phyloP scores from a whole-genome alignment of 345 rosid species.

The Anastatica hierochuntica region DNA sequence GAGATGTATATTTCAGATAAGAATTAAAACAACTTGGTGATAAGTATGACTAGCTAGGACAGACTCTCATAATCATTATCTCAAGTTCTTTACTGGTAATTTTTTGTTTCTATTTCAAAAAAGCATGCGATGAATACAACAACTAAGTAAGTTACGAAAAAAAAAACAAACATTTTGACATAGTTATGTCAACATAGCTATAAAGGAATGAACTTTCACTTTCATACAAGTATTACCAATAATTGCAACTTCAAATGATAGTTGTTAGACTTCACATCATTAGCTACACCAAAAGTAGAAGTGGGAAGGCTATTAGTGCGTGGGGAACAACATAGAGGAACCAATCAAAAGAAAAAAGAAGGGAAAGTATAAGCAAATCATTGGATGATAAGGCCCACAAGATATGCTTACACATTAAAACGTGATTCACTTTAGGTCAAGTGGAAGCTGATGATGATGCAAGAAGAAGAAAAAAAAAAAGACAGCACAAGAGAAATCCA shows the following conservation, averaged over 20 bases:
- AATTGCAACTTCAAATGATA: conserved; percentile 19
- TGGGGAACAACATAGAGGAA: conserved; percentile 15
- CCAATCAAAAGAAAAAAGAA: too few relatives aligned
- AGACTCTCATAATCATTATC: conserved; percentile 20
- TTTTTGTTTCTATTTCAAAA: conserved; percentile 8
- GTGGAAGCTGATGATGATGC: too few relatives aligned
- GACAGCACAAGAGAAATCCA: conserved; percentile 31
- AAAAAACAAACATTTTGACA: too few relatives aligned
- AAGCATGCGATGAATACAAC: neutral
- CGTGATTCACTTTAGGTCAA: conserved; percentile 29
- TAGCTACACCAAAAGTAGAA: conserved; percentile 9
- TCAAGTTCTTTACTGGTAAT: conserved; percentile 8
- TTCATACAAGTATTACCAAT: conserved; percentile 7
- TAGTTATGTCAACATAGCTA: too few relatives aligned
- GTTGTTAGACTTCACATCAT: conserved; percentile 25
- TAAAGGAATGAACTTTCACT: conserved; percentile 15
- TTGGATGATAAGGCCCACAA: conserved; percentile 25
- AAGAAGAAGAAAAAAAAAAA: conserved; percentile 17
- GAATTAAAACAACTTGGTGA: conserved; percentile 8
- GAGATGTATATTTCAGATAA: conserved; percentile 18
- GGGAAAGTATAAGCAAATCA: conserved; percentile 22
- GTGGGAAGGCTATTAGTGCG: conserved; percentile 18
- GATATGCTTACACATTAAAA: conserved; percentile 25
- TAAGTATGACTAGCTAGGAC: conserved; percentile 19
- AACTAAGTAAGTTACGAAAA: too few relatives aligned